These are phyloP conservation scores for Neopestalotiopsis clavispora DNA, from an alignment of 2,329 filamentous ascomycete genomes.

Conservation along the genomic window DNA sequence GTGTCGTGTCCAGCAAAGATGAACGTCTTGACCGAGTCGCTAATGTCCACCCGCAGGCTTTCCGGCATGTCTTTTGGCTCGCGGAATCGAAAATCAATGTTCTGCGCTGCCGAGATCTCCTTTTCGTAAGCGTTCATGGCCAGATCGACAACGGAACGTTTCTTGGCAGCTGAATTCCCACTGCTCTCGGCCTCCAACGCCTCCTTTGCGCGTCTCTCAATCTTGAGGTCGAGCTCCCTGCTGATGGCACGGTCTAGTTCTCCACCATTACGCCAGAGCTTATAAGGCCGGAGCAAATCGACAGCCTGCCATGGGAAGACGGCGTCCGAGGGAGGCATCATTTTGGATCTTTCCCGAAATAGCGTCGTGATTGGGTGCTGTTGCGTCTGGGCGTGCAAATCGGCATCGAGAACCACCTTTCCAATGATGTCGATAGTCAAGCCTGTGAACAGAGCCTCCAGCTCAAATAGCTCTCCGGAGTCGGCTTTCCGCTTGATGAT, in stretches of 20 bases:
- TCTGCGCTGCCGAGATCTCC: neutral
- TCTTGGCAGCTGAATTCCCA: neutral
- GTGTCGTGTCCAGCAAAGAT: conserved; percentile 14
- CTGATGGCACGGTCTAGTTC: neutral
- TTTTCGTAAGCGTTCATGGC: conserved; percentile 11
- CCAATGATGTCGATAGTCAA: conserved; percentile 11
- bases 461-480: conserved; percentile 6
- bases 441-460: conserved; percentile 7
- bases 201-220: neutral
- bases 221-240: conserved; percentile 12
- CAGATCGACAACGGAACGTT: conserved; percentile 12
- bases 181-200: neutral
- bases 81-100: neutral
- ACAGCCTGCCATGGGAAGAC: conserved; percentile 6
- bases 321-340: conserved; percentile 8
- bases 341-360: neutral
- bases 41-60: conserved; percentile 2
- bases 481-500: neutral
- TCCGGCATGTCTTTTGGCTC: conserved; percentile 6
- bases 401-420: conserved; percentile 7
- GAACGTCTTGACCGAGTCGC: conserved; percentile 14
- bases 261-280: conserved; percentile 4
- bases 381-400: neutral
- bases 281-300: neutral
- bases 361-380: conserved; percentile 3